Evolutionary conservation across 163 green algal species (phyloP).

Genomic region (Chloromonas sp.): DNA sequence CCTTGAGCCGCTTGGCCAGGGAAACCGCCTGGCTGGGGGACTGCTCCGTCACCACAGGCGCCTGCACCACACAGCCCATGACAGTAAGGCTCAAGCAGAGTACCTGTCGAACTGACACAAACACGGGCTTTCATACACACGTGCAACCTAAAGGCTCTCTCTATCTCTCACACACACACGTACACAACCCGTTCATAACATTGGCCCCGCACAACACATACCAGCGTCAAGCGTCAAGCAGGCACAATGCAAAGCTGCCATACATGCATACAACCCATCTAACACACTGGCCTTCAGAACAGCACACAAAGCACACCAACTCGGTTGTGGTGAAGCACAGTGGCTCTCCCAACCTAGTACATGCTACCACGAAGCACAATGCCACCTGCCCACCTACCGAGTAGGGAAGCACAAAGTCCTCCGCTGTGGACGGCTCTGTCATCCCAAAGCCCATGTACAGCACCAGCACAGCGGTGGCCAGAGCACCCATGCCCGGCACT

Average conservation of each 20-base stretch:
- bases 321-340: too few species aligned
- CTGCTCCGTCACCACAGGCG: constrained; percentile 21
- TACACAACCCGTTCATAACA: neutral
- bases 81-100: neutral
- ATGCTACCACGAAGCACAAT: too few species aligned
- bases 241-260: too few species aligned
- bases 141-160: neutral
- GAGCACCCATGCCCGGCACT: constrained; percentile 21
- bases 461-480: constrained; percentile 33
- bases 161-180: neutral
- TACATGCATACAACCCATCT: too few species aligned
- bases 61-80: constrained; percentile 6
- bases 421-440: neutral
- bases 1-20: constrained; percentile 27
- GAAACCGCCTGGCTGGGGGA: constrained; percentile 18
- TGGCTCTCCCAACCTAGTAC: too few species aligned
- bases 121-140: neutral
- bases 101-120: neutral
- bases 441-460: constrained; percentile 36
- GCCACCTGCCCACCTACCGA: neutral
- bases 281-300: too few species aligned
- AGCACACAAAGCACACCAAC: too few species aligned
- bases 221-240: too few species aligned
- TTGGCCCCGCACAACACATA: too few species aligned
- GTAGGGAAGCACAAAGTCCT: constrained; percentile 25